Conservation (phyloP, 2,329 filamentous ascomycete genomes). For the Colletotrichum theobromicola region DNA sequence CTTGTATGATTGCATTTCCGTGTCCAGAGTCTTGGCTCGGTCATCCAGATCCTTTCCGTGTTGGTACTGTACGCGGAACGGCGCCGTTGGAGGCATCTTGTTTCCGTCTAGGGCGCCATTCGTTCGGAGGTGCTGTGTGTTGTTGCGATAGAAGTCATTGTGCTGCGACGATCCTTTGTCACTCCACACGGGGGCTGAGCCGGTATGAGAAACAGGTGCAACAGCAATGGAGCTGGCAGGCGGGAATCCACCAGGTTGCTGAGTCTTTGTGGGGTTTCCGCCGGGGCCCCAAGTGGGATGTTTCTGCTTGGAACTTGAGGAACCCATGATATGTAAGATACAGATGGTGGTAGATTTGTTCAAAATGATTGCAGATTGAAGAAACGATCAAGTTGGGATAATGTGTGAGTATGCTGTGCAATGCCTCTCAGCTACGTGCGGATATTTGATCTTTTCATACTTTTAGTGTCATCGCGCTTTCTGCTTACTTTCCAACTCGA, state of each 20-base stretch:
- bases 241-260: background rate
- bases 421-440: background rate
- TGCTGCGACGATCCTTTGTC: background rate
- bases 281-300: background rate
- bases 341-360: accelerated
- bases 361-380: background rate
- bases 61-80: background rate
- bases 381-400: background rate
- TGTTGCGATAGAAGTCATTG: background rate
- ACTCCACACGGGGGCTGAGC: background rate
- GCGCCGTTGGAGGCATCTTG: background rate
- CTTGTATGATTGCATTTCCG: background rate
- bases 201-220: background rate
- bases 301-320: background rate
- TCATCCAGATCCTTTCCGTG: background rate
- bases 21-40: background rate
- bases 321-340: background rate
- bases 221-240: background rate
- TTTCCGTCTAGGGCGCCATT: background rate
- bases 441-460: background rate
- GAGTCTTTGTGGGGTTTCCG: background rate
- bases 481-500: background rate
- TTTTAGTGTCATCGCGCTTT: background rate
- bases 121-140: background rate
- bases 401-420: background rate